Conservation (phyloP, 1,139 yeast genomes). For the Yamadazyma songkhlaensis region DNA sequence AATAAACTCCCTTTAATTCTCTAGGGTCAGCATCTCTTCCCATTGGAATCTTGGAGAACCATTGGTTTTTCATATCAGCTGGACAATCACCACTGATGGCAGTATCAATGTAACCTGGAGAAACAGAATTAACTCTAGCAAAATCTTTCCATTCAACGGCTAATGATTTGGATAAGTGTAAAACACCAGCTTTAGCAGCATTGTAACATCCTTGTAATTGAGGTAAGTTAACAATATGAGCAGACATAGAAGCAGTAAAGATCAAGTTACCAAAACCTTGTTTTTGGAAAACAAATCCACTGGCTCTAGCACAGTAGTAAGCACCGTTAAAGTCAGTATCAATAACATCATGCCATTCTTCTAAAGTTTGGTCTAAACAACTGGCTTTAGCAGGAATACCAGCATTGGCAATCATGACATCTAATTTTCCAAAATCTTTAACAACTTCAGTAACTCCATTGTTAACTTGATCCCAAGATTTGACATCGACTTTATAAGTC, state of each 20-base stretch:
- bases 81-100: slow-evolving; percentile 51
- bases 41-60: slow-evolving; percentile 36
- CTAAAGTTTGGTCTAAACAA: slow-evolving; percentile 34
- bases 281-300: slow-evolving; percentile 46
- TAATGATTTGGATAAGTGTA: slow-evolving; percentile 49
- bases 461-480: slow-evolving; percentile 58
- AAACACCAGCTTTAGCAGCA: slow-evolving; percentile 55
- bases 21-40: slow-evolving; percentile 39
- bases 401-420: slow-evolving; percentile 20
- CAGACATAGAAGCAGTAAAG: slow-evolving; percentile 62
- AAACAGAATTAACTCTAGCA: slow-evolving; percentile 53
- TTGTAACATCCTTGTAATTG: slow-evolving; percentile 55
- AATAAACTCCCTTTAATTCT: slow-evolving; percentile 40
- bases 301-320: slow-evolving; percentile 55
- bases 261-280: slow-evolving; percentile 54
- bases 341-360: slow-evolving; percentile 47
- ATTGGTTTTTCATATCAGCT: slow-evolving; percentile 28
- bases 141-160: slow-evolving; percentile 56
- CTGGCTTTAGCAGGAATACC: slow-evolving; percentile 19
- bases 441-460: slow-evolving; percentile 14
- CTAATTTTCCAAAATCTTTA: slow-evolving; percentile 16
- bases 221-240: slow-evolving; percentile 52
- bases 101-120: slow-evolving; percentile 56
- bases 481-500: slow-evolving; percentile 68
- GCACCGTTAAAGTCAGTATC: slow-evolving; percentile 65